These are phyloP conservation scores for Hondaea fermentalgiana DNA, from an alignment of 108 stramenopile species.

Conservation along the genomic window DNA sequence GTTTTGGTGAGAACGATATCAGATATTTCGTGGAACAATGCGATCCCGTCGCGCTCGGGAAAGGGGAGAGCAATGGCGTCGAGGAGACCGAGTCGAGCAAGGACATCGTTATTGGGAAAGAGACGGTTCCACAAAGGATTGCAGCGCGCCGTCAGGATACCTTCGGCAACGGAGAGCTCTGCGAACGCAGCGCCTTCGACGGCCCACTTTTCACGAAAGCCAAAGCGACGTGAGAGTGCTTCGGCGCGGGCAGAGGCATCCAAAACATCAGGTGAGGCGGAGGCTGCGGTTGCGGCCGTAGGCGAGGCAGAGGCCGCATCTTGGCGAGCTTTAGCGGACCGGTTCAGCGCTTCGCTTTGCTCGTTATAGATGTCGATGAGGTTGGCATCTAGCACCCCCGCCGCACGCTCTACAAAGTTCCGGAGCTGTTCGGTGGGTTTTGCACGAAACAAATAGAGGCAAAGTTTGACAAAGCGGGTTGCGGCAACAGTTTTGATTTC, in stretches of 20 bases:
- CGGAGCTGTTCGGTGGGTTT: not conserved
- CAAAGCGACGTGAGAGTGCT: not conserved
- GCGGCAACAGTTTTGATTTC: not conserved
- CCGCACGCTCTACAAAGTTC: not conserved
- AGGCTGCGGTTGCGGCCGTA: too few relatives aligned
- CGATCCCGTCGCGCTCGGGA: not conserved
- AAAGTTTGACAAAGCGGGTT: not conserved
- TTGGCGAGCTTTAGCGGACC: not conserved
- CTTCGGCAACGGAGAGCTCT: not conserved
- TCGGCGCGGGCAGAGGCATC: not conserved
- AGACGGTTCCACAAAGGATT: not conserved
- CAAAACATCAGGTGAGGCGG: too few relatives aligned
- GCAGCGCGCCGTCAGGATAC: not conserved
- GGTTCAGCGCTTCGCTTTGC: not conserved
- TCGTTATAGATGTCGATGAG: not conserved
- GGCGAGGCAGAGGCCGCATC: not conserved
- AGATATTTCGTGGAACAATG: not conserved
- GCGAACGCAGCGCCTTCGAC: not conserved
- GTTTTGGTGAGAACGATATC: not conserved
- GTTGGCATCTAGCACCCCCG: not conserved
- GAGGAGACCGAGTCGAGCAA: not conserved
- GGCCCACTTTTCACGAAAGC: not conserved
- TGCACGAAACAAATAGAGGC: not conserved
- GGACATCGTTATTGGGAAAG: not conserved
- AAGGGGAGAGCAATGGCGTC: not conserved